Conservation (phyloP, 1,139 yeast genomes). For the Saccharomyces pastorianus region DNA sequence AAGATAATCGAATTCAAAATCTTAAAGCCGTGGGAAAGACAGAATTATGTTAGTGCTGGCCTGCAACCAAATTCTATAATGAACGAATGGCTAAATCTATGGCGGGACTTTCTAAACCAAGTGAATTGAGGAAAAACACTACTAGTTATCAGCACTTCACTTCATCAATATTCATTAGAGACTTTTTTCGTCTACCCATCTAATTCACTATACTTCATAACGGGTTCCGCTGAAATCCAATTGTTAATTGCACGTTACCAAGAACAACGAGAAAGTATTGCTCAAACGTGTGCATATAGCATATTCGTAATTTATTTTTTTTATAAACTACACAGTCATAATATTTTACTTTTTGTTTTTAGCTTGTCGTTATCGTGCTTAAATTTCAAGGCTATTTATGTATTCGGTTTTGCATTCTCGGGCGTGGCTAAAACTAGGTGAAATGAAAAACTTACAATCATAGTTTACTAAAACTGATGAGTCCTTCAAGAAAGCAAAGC, state of each 20-base stretch:
- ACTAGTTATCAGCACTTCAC: not conserved
- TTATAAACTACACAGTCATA: not conserved
- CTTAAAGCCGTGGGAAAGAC: constrained; percentile 13
- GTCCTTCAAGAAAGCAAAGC: not conserved
- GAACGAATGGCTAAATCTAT: constrained; percentile 7
- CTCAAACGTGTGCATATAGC: not conserved
- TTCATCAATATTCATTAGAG: not conserved
- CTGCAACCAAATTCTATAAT: not conserved
- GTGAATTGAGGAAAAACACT: not conserved
- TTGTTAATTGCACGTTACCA: not conserved
- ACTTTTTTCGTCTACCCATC: not conserved
- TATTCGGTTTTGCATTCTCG: not conserved
- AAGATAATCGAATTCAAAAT: constrained; percentile 11
- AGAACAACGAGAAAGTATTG: not conserved
- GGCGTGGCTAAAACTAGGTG: not conserved
- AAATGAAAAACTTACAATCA: not conserved
- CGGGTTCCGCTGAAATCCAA: not conserved
- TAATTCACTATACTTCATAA: not conserved
- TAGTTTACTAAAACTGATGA: not conserved
- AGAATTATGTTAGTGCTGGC: constrained; percentile 1
- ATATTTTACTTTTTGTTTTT: not conserved
- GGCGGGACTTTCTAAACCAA: constrained; percentile 5
- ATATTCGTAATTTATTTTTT: not conserved
- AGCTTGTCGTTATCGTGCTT: not conserved
- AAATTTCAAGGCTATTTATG: not conserved